Conservation (phyloP, 2,329 filamentous ascomycete genomes). For the Fusarium xylarioides region DNA sequence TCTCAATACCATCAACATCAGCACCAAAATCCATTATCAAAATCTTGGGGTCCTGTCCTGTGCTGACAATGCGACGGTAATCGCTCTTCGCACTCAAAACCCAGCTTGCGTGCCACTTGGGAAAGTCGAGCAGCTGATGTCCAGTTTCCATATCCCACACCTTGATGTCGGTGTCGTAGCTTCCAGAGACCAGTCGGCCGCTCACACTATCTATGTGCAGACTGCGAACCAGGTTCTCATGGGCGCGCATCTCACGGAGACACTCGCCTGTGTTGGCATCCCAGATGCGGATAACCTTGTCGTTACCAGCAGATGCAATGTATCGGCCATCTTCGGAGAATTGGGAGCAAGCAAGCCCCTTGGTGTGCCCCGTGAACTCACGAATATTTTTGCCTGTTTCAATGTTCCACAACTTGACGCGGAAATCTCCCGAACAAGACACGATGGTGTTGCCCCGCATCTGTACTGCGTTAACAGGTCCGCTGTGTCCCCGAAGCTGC, state of each 20-base stretch:
- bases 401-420: slow-evolving; percentile 95
- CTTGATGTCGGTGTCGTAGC: slow-evolving; percentile 95
- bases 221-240: slow-evolving; percentile 86
- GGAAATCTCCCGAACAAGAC: slow-evolving; percentile 91
- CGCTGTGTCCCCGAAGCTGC: slow-evolving; percentile 83
- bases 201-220: slow-evolving; percentile 90
- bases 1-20: slow-evolving; percentile 65
- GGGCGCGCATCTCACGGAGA: slow-evolving; percentile 81
- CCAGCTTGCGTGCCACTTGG: slow-evolving; percentile 97
- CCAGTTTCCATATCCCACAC: slow-evolving; percentile 90
- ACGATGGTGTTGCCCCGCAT: slow-evolving; percentile 92
- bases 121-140: slow-evolving; percentile 80
- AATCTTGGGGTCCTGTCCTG: slow-evolving; percentile 92
- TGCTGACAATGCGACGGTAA: slow-evolving; percentile 92
- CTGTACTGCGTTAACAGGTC: slow-evolving; percentile 96
- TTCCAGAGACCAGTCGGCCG: slow-evolving; percentile 86
- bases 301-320: slow-evolving; percentile 93
- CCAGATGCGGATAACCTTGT: slow-evolving; percentile 95
- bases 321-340: slow-evolving; percentile 95
- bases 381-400: slow-evolving; percentile 87
- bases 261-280: slow-evolving; percentile 90
- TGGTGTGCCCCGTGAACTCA: slow-evolving; percentile 89
- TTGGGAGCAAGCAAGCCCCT: slow-evolving; percentile 93
- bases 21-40: slow-evolving; percentile 92
- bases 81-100: slow-evolving; percentile 96